Base-by-base conservation (phyloP, 2,329 filamentous ascomycete species). In the Trematosphaeria pertusa region DNA sequence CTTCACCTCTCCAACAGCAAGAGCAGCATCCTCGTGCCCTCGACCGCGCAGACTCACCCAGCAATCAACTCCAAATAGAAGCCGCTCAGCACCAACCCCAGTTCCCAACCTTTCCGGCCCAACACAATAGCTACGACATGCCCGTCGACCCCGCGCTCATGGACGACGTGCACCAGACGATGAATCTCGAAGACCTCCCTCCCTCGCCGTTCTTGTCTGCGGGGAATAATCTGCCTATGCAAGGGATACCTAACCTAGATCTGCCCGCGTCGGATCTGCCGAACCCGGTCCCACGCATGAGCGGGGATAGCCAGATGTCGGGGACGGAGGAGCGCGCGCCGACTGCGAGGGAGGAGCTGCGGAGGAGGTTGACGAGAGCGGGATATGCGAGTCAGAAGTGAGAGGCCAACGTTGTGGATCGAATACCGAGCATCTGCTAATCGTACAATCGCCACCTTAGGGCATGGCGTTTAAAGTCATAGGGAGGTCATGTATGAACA, bases 121-220 rank as follows among this genome's bases (percentile, higher is more conserved):
- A 69, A 73, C 77, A 75, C 46, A 68, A 72, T 18, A 68, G 78
- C 36, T 79, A 76, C 48, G 74, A 80, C 32, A 75, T 85, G 67
- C 82, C 82, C 2, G 75, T 84, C 32, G 83, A 87, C 48, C 83
- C 83, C 2, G 82, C 83, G 28, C 82, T 86, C 37, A 85, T 85
- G 76, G 74, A 78, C 22, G 61, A 50, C 11, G 44, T 67, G 1
- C 48, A 59, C n/a, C 30, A 43, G 1, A 40, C 37, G 2, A 14
- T 41, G 6, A 61, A 40, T 28, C 56, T 69, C 3, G 59, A 63
- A 17, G 64, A 70, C 24, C 52, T 69, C n/a, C 65, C 67, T 5
- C 67, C 67, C 0, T 69, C 64, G 10, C 69, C 69, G 1, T 72
- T 72, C 37, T 59, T 72, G 5, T 46, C 57, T n/a, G 61, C 62